Base-by-base conservation (phyloP, 2,329 filamentous ascomycete genomes). In the Pseudogymnoascus sp. region DNA sequence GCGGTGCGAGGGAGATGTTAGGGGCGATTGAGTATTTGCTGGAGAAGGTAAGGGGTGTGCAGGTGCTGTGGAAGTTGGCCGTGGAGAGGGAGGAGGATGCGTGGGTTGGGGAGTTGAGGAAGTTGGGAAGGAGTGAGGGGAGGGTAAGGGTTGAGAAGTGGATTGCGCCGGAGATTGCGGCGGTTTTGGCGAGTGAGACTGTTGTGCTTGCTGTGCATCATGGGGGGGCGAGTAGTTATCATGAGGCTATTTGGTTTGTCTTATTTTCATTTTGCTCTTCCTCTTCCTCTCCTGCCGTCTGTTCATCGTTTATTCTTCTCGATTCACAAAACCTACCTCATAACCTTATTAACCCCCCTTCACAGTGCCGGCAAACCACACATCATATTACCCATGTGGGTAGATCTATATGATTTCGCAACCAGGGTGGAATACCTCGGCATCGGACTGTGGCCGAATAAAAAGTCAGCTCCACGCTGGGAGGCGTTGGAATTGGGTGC, bases 361-460 rank as follows among this genome's bases (percentile, higher is more conserved):
- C n/a, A n/a, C n/a, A 78, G 78, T 4, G 70, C 73, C 8, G 77
- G 77, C 2, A 69, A 77, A 3, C 74, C 78, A 1, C 78, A 80
- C 39, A 65, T 80, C 5, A 64, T 80, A 5, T 69, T 81, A 1
- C 78, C 79, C 0, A 63, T 74, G 0, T 80, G 78, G 78, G 68
- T 74, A 0, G 78, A 80, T 58, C 71, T 74, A 0, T 78, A 78
- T 60, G 76, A 78, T 57, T 79, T 74, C 60, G 77, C 77, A 6
- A 68, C 69, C 12, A 71, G 73, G 2, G 75, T 73, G 0, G 77
- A 80, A 65, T 74, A 70, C 58, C 65, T 77, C 0, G 74, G 74
- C 0, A 70, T 80, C 9, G 78, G 78, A 0, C 62, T 76, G 0
- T 76, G 74, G 68, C 76, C 68, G 1, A 74, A 70, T 57, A 67